Evolutionary conservation across 2,329 filamentous ascomycete species (phyloP).

Genomic region (Ophiostoma novo-ulmi): DNA sequence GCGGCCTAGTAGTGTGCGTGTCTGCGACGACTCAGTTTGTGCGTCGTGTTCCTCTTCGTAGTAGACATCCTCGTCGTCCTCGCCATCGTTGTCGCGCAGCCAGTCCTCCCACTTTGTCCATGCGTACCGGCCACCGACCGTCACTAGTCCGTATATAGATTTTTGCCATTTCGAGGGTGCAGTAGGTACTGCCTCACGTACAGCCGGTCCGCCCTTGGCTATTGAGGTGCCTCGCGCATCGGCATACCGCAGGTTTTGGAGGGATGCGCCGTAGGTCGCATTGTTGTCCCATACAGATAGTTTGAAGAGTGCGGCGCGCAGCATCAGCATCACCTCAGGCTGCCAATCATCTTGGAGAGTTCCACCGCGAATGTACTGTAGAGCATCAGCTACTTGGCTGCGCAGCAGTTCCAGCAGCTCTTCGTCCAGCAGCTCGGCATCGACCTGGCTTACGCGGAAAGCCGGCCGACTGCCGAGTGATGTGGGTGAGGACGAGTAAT

Average conservation of each 20-base stretch:
- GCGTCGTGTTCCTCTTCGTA: background rate
- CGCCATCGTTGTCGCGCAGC: constrained; percentile 64
- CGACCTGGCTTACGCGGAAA: constrained; percentile 91
- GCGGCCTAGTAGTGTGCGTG: background rate
- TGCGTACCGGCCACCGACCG: constrained; percentile 79
- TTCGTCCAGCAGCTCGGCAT: constrained; percentile 90
- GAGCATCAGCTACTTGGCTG: constrained; percentile 76
- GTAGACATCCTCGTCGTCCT: constrained; percentile 14
- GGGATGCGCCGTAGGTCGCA: constrained; percentile 84
- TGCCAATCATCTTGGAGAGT: constrained; percentile 81
- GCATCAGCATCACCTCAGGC: constrained; percentile 71
- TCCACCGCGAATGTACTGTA: constrained; percentile 75
- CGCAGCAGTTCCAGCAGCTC: constrained; percentile 83
- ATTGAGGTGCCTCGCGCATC: constrained; percentile 60
- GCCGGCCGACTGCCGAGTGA: constrained; percentile 69
- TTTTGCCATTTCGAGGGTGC: constrained; percentile 81
- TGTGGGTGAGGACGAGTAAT: background rate
- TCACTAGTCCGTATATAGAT: constrained; percentile 73
- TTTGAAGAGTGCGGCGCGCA: constrained; percentile 84
- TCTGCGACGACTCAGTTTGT: background rate
- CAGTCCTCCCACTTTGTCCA: constrained; percentile 92
- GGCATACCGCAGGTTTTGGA: constrained; percentile 87
- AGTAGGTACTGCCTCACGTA: constrained; percentile 52
- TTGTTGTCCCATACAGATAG: constrained; percentile 95
- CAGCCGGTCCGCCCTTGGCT: constrained; percentile 1